Conservation (phyloP, 176 grass and related monocot genomes). For the Zea mays region Zm-B73-REFERENCE-NAM-5.0 NC_050097.1:171905501-171906000, state of each 20-base stretch:
- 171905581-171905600: not conserved
- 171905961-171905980: slow-evolving; percentile 55
- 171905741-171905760: not conserved
- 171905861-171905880: slow-evolving; percentile 52
- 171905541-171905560: not conserved
- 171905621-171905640: not conserved
- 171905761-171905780: not conserved
- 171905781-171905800: not conserved
- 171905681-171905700: not conserved
- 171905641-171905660: not conserved
- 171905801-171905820: not conserved
- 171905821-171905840: no score
- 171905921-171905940: slow-evolving; percentile 83
- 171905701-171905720: slow-evolving; percentile 43
- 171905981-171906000: slow-evolving; percentile 74
- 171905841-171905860: no score
- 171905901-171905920: slow-evolving; percentile 80
- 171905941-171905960: slow-evolving; percentile 89
- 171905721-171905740: not conserved
- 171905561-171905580: not conserved
- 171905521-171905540: no score
- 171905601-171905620: not conserved
- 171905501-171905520: no score
- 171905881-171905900: slow-evolving; percentile 67
- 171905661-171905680: not conserved